These are phyloP conservation scores for Neofusicoccum umdonicola DNA, from an alignment of 2,329 filamentous ascomycete species.

Conservation along the genomic window DNA sequence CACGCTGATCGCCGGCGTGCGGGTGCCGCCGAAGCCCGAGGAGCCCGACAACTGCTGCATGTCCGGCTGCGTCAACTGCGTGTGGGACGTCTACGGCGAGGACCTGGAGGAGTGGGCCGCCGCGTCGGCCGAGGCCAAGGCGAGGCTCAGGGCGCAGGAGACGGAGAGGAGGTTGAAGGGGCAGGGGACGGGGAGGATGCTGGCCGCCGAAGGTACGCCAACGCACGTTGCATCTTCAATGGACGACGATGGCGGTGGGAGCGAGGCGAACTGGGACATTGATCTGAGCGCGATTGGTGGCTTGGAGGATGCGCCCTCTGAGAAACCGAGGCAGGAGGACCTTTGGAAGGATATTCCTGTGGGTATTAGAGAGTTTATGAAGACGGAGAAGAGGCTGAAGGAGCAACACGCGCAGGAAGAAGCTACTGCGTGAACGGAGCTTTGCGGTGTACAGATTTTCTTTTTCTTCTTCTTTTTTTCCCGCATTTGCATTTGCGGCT, in stretches of 20 bases:
- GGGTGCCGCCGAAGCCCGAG: conserved; percentile 76
- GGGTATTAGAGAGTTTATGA: conserved; percentile 96
- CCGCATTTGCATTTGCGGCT: neutral
- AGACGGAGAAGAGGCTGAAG: conserved; percentile 86
- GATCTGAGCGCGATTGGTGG: conserved; percentile 32
- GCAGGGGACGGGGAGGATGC: conserved; percentile 35
- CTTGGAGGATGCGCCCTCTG: conserved; percentile 18
- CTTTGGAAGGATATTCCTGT: conserved; percentile 81
- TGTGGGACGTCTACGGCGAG: conserved; percentile 89
- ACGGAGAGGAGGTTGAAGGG: conserved; percentile 30
- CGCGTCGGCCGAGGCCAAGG: conserved; percentile 62
- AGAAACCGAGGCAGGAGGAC: conserved; percentile 54
- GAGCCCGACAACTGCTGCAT: conserved; percentile 99
- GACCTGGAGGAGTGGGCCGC: conserved; percentile 87
- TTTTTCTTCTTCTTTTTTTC: neutral
- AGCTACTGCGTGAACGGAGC: conserved; percentile 25
- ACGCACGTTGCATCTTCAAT: conserved; percentile 58
- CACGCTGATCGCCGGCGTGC: conserved; percentile 70
- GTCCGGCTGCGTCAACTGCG: conserved; percentile 96
- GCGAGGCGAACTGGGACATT: conserved; percentile 62
- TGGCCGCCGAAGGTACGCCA: conserved; percentile 39
- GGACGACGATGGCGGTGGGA: conserved; percentile 79
- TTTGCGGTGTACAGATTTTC: neutral
- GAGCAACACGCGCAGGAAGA: conserved; percentile 64
- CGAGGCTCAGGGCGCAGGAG: conserved; percentile 50